Evolutionary conservation across 1,284 basidiomycete species (phyloP).

Genomic region (Mycena citricolor): DNA sequence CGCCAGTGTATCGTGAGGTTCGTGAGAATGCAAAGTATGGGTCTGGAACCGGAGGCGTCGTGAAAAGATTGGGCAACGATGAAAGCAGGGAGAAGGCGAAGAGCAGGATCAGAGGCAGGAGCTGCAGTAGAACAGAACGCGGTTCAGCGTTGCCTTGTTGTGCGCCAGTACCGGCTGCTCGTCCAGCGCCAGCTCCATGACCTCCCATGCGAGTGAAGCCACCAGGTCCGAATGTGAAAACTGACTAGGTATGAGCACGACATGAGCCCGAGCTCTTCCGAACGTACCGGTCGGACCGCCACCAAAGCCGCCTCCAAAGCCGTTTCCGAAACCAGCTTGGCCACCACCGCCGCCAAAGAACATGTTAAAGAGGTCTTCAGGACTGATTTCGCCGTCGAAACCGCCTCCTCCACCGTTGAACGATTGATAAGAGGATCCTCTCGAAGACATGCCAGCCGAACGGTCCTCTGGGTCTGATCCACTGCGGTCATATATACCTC

Average conservation of each 20-base stretch:
- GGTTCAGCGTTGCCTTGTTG: conserved; percentile 42
- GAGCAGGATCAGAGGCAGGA: conserved; percentile 84
- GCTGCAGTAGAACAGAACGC: conserved; percentile 75
- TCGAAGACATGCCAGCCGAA: conserved; percentile 65
- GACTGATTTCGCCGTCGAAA: conserved; percentile 86
- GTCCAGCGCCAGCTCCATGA: too few species aligned
- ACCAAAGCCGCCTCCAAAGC: conserved; percentile 26
- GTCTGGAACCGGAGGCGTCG: conserved; percentile 67
- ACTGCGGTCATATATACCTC: conserved; percentile 84
- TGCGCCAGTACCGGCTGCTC: conserved; percentile 16
- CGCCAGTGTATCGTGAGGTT: conserved; percentile 57
- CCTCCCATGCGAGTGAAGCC: conserved; percentile 67
- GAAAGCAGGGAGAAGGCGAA: conserved; percentile 85
- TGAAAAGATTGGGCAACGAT: conserved; percentile 78
- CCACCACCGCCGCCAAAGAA: conserved; percentile 86
- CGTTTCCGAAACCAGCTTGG: conserved; percentile 50
- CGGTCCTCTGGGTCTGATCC: conserved; percentile 87
- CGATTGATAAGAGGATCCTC: conserved; percentile 50
- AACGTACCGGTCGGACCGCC: conserved; percentile 19
- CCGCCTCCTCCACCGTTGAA: conserved; percentile 48
- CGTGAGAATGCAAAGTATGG: conserved; percentile 78
- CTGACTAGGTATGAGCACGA: too few species aligned
- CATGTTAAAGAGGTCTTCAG: conserved; percentile 98
- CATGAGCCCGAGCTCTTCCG: background rate
- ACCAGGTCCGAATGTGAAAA: conserved; percentile 80